These are phyloP conservation scores for Russula earlei DNA, from an alignment of 768 basidiomycete species.

Conservation along the genomic window DNA sequence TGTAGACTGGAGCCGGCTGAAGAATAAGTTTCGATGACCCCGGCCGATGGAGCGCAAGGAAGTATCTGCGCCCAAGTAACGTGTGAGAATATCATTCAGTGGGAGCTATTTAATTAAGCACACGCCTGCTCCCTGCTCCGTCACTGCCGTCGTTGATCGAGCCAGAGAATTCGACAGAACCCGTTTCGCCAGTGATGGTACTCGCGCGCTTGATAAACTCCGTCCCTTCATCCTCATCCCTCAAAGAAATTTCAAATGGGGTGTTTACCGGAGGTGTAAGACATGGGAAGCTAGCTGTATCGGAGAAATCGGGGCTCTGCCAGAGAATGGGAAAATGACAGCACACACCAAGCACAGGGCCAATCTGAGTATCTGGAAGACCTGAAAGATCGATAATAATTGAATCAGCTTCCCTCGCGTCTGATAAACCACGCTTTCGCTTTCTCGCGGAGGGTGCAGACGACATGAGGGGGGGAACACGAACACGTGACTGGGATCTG, in stretches of 20 bases:
- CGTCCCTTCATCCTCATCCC: slow-evolving; percentile 25
- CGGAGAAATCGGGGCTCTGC: not conserved
- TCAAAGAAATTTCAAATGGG: slow-evolving; percentile 51
- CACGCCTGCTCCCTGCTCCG: slow-evolving; percentile 61
- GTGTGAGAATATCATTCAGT: not conserved
- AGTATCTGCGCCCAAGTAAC: slow-evolving; percentile 45
- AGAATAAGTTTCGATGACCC: slow-evolving; percentile 60
- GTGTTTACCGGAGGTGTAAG: slow-evolving; percentile 48
- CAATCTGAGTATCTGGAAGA: slow-evolving; percentile 31
- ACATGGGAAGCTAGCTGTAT: slow-evolving; percentile 56
- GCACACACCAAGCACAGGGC: slow-evolving; percentile 44
- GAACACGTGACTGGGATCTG: no score
- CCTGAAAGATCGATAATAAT: slow-evolving; percentile 31
- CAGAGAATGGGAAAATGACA: not conserved
- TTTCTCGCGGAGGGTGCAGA: slow-evolving; percentile 24
- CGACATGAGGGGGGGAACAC: not conserved
- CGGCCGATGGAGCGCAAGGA: slow-evolving; percentile 76
- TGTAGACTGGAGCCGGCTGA: slow-evolving; percentile 55
- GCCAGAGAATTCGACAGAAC: slow-evolving; percentile 72
- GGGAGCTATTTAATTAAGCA: not conserved
- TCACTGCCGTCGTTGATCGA: slow-evolving; percentile 43
- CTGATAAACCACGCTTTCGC: slow-evolving; percentile 35
- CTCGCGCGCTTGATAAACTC: slow-evolving; percentile 29
- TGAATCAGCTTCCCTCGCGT: slow-evolving; percentile 27
- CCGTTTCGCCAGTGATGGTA: slow-evolving; percentile 76